phyloP scores from a whole-genome alignment of 192 early-diverging fungal genomes.

The Jimgerdemannia flammicorona region DNA sequence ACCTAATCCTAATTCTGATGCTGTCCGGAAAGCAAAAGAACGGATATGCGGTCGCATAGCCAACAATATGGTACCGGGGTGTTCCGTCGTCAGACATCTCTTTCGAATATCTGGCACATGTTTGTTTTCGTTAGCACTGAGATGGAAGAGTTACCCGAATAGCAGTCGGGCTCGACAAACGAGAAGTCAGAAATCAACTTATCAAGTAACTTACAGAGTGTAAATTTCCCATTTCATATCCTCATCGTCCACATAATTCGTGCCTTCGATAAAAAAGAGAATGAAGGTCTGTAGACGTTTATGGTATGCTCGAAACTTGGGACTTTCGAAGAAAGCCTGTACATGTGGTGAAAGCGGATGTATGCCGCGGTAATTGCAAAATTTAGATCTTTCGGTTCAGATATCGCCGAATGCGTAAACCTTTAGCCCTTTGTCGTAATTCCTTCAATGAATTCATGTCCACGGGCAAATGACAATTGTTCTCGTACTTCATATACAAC shows the following conservation, averaged over 20 bases:
- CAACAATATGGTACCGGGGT: conserved; percentile 66
- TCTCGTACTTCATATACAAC: neutral
- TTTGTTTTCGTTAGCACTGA: neutral
- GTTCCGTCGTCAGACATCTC: conserved; percentile 34
- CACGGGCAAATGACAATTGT: no score
- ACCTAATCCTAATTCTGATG: conserved; percentile 83
- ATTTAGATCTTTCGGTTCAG: no score
- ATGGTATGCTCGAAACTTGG: conserved; percentile 74
- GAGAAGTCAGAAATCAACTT: conserved; percentile 1
- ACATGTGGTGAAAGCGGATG: neutral
- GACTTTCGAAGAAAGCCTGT: conserved; percentile 58
- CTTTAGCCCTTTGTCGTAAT: no score
- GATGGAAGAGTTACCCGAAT: neutral
- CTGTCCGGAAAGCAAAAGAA: conserved; percentile 83
- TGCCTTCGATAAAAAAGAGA: conserved; percentile 88
- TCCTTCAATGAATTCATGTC: no score
- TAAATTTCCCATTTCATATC: conserved; percentile 83
- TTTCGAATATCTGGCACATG: conserved; percentile 47
- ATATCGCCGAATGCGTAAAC: no score
- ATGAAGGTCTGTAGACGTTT: conserved; percentile 74
- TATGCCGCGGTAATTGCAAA: neutral
- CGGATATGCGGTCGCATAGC: conserved; percentile 81
- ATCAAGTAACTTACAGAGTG: conserved; percentile 29
- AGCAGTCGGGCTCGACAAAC: neutral
- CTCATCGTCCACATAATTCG: conserved; percentile 75